Conservation (phyloP, 2,329 filamentous ascomycete species). For the Dryadomyces sulphureus region DNA sequence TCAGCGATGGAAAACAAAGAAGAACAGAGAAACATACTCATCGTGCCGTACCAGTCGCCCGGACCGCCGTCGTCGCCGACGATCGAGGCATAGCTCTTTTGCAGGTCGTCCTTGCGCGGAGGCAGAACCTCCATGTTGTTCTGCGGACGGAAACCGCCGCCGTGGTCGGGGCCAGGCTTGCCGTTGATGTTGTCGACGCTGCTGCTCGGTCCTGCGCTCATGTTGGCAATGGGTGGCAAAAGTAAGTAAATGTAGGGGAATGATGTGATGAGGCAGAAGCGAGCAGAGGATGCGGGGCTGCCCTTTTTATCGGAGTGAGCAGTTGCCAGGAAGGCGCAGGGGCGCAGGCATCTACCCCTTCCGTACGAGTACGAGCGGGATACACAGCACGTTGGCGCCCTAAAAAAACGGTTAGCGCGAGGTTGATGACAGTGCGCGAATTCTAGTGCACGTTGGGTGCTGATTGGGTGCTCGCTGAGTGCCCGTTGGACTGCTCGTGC, state of each 20-base stretch:
- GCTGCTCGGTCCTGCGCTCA: neutral
- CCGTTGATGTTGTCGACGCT: neutral
- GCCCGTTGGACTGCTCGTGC: too few species aligned
- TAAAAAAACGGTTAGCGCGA: too few species aligned
- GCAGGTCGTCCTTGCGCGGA: constrained; percentile 68
- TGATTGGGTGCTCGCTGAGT: too few species aligned
- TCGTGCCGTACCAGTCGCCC: constrained; percentile 78
- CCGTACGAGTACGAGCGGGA: too few species aligned
- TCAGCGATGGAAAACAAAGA: neutral
- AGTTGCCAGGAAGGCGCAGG: too few species aligned
- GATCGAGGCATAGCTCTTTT: constrained; percentile 60
- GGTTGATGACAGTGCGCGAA: too few species aligned
- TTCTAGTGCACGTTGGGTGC: too few species aligned
- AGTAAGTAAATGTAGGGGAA: neutral
- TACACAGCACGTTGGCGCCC: too few species aligned
- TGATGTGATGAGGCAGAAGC: neutral
- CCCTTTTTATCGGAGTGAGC: too few species aligned
- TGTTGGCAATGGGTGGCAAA: neutral
- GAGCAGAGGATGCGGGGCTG: too few species aligned
- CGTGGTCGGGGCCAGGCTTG: neutral
- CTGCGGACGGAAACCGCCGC: constrained; percentile 31
- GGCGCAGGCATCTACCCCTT: too few species aligned
- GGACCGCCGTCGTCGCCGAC: constrained; percentile 51
- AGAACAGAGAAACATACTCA: constrained; percentile 47
- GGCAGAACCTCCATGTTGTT: constrained; percentile 58